A percentile compares a stretch with the other conserved stretches of the same genome.
phyloP scores from a whole-genome alignment of 2,329 filamentous ascomycete genomes.

The Aureobasidium vineae region DNA sequence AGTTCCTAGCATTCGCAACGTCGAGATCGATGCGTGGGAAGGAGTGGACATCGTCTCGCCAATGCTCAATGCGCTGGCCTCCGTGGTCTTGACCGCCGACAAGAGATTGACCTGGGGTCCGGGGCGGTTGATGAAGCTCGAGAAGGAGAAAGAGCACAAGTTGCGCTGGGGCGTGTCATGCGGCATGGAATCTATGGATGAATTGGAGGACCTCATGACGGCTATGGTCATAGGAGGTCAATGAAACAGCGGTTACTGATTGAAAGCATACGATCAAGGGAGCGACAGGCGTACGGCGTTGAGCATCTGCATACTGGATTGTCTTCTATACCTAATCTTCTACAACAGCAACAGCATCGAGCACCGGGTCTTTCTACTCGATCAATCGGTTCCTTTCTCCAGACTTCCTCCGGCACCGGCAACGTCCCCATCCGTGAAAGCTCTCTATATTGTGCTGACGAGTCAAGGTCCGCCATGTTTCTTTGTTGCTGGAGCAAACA shows the following conservation, averaged over 20 bases:
- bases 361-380: not conserved
- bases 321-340: not conserved
- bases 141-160: slow-evolving; percentile 39
- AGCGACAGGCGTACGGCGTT: slow-evolving; percentile 6
- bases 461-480: not conserved
- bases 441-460: not conserved
- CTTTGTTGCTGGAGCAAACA: not conserved
- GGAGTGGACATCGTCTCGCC: slow-evolving; percentile 64
- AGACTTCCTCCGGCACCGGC: not conserved
- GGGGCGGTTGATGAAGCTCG: slow-evolving; percentile 63
- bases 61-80: slow-evolving; percentile 62
- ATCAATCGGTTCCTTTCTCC: not conserved
- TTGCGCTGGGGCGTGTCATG: slow-evolving; percentile 12
- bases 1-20: slow-evolving; percentile 55
- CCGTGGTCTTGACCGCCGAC: slow-evolving; percentile 50
- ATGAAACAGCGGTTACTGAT: not conserved
- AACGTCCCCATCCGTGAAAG: not conserved
- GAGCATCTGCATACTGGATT: not conserved
- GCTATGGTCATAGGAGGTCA: slow-evolving; percentile 25
- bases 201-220: slow-evolving; percentile 30
- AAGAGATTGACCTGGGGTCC: slow-evolving; percentile 66
- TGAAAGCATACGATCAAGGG: not conserved
- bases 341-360: not conserved
- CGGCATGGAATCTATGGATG: slow-evolving; percentile 17
- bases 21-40: slow-evolving; percentile 69